Base-by-base conservation (phyloP, 1,139 yeast species). In the Pichia sp. region DNA sequence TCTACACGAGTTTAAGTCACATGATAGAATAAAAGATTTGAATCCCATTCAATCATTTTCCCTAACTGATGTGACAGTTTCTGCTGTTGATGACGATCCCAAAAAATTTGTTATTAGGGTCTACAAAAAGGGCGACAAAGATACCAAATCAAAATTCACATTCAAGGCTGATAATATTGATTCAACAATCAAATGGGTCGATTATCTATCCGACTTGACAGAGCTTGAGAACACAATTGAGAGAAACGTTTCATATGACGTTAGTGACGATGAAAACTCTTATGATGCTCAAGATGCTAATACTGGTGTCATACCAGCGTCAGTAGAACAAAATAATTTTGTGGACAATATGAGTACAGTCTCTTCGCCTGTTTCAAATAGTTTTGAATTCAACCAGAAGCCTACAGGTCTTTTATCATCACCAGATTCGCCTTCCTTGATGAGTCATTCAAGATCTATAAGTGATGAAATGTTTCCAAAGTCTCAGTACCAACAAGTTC, bases 1-100 rank as follows among this genome's bases (percentile, higher is more conserved):
- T 58, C 68, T 86, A 42, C 93, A 85, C 66, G 93, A 86, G 64
- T 86, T 85, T 68, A 82, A 80, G 63, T 73, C 83, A 2, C 71
- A 77, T 41, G 86, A 85, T 64, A 72, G 87, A 41, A 78, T 79
- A 60, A 80, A 80, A 58, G 83, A 81, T 41, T 61, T 66, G 23
- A 58, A 58, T 42, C 80, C 80, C 6, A 52, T 73, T 2, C 63
- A 67, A 55, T 74, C 79, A 26, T 70, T 74, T 46, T 65, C 71
- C 37, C 58, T 76, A 30, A 70, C 72, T 55, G 74, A 72, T 50
- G 44, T 63, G 12, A 63, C 66, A 19, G 60, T 76, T 12, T 48
- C 59, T 10, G 54, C 60, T 12, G 61, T 62, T n/a, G 51, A 57
- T 3, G 57, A 66, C 59, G 54, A 75, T 66, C 55, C 67, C 53